phyloP scores from a whole-genome alignment of 768 basidiomycete genomes.

The Rhizopogon roseolus region DNA sequence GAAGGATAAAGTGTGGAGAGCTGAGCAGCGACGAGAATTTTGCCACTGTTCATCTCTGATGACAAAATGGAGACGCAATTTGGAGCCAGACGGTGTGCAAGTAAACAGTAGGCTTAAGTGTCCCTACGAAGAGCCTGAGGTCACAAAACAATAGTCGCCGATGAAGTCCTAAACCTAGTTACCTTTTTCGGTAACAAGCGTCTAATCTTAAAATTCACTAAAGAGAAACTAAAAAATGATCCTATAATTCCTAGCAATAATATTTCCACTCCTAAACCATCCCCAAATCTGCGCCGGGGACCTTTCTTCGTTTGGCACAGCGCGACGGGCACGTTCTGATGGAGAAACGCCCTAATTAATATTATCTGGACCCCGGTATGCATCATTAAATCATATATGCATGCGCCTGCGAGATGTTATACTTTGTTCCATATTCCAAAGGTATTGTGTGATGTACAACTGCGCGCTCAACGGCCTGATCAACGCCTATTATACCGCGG shows the following conservation, averaged over 20 bases:
- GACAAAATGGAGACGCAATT: neutral
- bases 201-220: neutral
- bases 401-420: neutral
- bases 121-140: neutral
- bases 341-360: too few species aligned
- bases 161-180: neutral
- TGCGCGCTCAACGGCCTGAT: neutral
- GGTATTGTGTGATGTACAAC: neutral
- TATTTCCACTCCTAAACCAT: too few species aligned
- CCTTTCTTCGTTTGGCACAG: too few species aligned
- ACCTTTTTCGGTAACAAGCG: neutral
- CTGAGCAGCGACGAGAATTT: conserved; percentile 50
- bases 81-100: neutral
- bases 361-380: too few species aligned
- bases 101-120: neutral
- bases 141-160: neutral
- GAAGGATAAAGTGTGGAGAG: conserved; percentile 60
- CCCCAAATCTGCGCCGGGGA: too few species aligned
- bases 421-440: neutral
- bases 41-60: conserved; percentile 18
- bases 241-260: too few species aligned
- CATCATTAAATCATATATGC: too few species aligned
- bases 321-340: too few species aligned
- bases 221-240: too few species aligned
- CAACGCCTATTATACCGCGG: neutral